Percentiles rank a stretch among this genome's conserved stretches.
Evolutionary conservation across 2,329 filamentous ascomycete species (phyloP).

Genomic region (Aspergillus amoenus): DNA sequence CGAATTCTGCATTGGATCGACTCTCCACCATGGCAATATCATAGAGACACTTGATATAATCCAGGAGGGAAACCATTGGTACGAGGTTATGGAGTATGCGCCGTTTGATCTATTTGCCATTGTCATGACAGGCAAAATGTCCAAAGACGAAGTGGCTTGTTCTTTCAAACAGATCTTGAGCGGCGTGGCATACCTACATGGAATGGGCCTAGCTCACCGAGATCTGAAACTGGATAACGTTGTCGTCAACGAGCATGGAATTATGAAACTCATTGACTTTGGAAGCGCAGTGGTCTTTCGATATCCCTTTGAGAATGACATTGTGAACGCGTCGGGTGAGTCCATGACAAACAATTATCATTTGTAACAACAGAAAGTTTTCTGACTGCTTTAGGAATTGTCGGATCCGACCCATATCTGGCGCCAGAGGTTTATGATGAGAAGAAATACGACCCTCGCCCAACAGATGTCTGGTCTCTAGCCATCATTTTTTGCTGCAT

Average conservation of each 20-base stretch:
- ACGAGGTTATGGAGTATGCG: conserved; percentile 98
- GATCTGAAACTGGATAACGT: conserved; percentile 98
- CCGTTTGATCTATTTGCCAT: conserved; percentile 95
- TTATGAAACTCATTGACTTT: conserved; percentile 99
- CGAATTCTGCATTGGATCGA: conserved; percentile 97
- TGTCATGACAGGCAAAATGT: conserved; percentile 99
- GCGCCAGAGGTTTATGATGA: conserved; percentile 96
- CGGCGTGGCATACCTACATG: conserved; percentile 90
- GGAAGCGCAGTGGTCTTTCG: conserved; percentile 95
- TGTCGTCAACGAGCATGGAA: conserved; percentile 91
- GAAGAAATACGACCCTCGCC: conserved; percentile 87
- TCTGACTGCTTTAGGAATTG: conserved; percentile 57
- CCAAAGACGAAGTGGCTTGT: conserved; percentile 83
- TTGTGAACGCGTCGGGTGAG: conserved; percentile 78
- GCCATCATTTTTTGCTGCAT: conserved; percentile 99
- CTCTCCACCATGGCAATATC: conserved; percentile 94
- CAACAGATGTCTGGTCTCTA: conserved; percentile 95
- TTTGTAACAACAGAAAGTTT: neutral
- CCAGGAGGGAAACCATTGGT: conserved; percentile 91
- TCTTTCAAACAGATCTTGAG: conserved; percentile 92
- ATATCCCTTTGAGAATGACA: conserved; percentile 92
- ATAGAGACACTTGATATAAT: conserved; percentile 98
- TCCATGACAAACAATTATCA: neutral
- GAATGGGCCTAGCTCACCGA: conserved; percentile 90
- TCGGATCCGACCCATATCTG: conserved; percentile 90